Conservation (phyloP, 768 basidiomycete species). For the Xanthoconium stramineum region DNA sequence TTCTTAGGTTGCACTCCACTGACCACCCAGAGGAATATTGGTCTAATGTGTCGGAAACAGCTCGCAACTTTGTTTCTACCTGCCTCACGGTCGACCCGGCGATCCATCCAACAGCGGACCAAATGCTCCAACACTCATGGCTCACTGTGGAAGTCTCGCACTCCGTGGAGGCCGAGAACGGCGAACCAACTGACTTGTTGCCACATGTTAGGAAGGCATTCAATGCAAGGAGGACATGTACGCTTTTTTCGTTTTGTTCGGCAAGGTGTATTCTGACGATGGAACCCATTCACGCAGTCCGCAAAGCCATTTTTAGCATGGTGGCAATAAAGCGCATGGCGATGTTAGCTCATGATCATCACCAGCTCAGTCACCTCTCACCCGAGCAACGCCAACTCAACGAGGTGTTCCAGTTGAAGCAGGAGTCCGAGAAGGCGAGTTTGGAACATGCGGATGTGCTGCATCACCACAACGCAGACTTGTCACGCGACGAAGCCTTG, state of each 20-base stretch:
- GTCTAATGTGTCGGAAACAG: constrained; percentile 75
- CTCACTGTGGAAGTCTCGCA: constrained; percentile 66
- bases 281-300: constrained; percentile 50
- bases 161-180: constrained; percentile 57
- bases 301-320: constrained; percentile 83
- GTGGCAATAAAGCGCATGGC: constrained; percentile 83
- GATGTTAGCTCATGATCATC: constrained; percentile 34
- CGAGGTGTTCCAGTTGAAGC: constrained; percentile 65
- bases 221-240: constrained; percentile 84
- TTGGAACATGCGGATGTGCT: constrained; percentile 43
- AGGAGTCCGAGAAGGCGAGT: constrained; percentile 65
- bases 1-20: neutral
- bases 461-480: constrained; percentile 44
- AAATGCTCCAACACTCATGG: constrained; percentile 67
- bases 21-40: constrained; percentile 65
- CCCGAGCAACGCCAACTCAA: constrained; percentile 49
- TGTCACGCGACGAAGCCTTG: neutral
- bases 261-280: constrained; percentile 1
- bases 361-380: constrained; percentile 27
- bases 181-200: constrained; percentile 71
- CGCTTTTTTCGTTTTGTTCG: constrained; percentile 27
- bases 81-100: constrained; percentile 86
- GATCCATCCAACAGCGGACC: constrained; percentile 72
- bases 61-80: constrained; percentile 73
- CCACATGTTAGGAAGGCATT: constrained; percentile 89